Percentiles rank a stretch among this genome's conserved stretches.
Conservation (phyloP, 2,329 filamentous ascomycete genomes). For the Grosmannia serpens region DNA sequence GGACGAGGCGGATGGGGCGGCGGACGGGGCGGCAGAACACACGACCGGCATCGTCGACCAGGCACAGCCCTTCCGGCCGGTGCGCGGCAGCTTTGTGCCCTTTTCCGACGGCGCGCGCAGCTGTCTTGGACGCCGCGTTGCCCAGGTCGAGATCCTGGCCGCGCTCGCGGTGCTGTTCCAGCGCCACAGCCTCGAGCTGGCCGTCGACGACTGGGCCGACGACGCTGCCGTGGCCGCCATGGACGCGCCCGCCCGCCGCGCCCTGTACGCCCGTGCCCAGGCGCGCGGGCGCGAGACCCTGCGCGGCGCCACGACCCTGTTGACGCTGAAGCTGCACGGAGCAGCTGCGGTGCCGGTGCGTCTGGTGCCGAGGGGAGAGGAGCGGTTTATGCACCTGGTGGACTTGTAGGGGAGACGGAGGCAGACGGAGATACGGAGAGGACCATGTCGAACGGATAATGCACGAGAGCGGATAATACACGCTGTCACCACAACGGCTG, state of each 20-base stretch:
- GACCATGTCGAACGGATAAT: too few species aligned
- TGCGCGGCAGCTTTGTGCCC: conserved; percentile 43
- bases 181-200: conserved; percentile 57
- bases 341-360: conserved; percentile 50
- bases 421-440: background rate
- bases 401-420: background rate
- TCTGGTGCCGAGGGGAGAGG: conserved; percentile 56
- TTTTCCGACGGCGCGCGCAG: conserved; percentile 48
- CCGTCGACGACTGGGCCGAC: conserved; percentile 45
- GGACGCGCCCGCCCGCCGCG: conserved; percentile 31
- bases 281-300: conserved; percentile 40
- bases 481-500: too few species aligned
- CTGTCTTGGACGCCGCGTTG: conserved; percentile 46
- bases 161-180: conserved; percentile 43
- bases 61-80: conserved; percentile 26
- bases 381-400: conserved; percentile 46
- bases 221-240: conserved; percentile 43
- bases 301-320: conserved; percentile 43
- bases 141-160: conserved; percentile 47
- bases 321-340: conserved; percentile 62
- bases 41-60: conserved; percentile 13
- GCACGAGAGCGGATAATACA: too few species aligned
- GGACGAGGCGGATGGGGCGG: conserved; percentile 47
- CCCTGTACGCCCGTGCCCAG: conserved; percentile 51
- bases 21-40: conserved; percentile 39